A percentile compares a stretch with the other conserved stretches of the same genome.
Evolutionary conservation across 2,329 filamentous ascomycete species (phyloP).

Genomic region (Stagonosporopsis cucurbitacearum): DNA sequence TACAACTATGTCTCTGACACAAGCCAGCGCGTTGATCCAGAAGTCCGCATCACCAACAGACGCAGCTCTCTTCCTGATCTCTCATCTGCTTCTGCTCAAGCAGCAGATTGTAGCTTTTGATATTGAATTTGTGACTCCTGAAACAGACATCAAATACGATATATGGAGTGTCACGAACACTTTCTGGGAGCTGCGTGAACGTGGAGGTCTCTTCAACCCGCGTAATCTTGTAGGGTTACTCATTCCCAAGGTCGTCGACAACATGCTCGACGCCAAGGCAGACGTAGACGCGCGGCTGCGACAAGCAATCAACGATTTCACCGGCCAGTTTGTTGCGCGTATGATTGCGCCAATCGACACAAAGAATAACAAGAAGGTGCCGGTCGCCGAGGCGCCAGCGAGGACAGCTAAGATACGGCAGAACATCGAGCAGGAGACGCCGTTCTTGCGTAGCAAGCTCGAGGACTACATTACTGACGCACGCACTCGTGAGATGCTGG

Average conservation of each 20-base stretch:
- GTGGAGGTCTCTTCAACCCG: slow-evolving; percentile 70
- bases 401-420: slow-evolving; percentile 56
- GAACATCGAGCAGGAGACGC: slow-evolving; percentile 65
- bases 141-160: slow-evolving; percentile 65
- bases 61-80: slow-evolving; percentile 89
- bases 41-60: slow-evolving; percentile 71
- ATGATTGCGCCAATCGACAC: slow-evolving; percentile 60
- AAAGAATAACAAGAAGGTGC: slow-evolving; percentile 34
- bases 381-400: slow-evolving; percentile 34
- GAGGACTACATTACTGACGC: slow-evolving; percentile 69
- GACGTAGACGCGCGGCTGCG: slow-evolving; percentile 69
- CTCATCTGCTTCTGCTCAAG: slow-evolving; percentile 92
- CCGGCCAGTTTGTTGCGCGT: slow-evolving; percentile 61
- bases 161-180: slow-evolving; percentile 70
- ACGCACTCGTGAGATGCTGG: slow-evolving; percentile 70
- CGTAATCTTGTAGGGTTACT: slow-evolving; percentile 67
- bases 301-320: slow-evolving; percentile 70
- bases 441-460: slow-evolving; percentile 61
- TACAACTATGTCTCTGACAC: slow-evolving; percentile 81
- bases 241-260: slow-evolving; percentile 70
- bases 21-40: slow-evolving; percentile 74
- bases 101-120: slow-evolving; percentile 96
- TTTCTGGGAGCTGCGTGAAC: slow-evolving; percentile 71
- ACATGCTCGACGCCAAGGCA: slow-evolving; percentile 74
- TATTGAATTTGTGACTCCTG: slow-evolving; percentile 76